phyloP scores from a whole-genome alignment of 176 grass and related monocot species.

The Chloris gayana region DNA sequence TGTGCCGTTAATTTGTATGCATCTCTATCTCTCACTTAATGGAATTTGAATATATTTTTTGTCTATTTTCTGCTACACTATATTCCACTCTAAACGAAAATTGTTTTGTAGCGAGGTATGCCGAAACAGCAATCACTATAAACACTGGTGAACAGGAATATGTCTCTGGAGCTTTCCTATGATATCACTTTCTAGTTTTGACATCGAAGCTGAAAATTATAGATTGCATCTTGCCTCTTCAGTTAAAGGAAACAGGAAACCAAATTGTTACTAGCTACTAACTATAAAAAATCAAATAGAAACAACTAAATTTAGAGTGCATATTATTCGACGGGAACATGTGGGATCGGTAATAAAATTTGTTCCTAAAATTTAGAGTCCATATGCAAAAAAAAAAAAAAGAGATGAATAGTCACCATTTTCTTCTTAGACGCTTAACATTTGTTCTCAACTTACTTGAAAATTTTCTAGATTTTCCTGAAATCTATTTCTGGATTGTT shows the following conservation, averaged over 20 bases:
- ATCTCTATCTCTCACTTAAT: not conserved
- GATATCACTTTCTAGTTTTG: not conserved
- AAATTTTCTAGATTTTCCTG: not conserved
- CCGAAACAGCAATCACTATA: not conserved
- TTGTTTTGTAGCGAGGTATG: not conserved
- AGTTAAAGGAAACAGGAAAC: not conserved
- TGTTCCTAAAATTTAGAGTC: too few species aligned
- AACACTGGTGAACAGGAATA: not conserved
- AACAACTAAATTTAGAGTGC: too few species aligned
- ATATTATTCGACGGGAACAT: too few species aligned
- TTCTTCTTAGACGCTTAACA: not conserved
- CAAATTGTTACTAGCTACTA: not conserved
- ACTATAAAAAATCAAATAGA: not conserved
- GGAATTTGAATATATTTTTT: not conserved
- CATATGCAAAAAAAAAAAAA: too few species aligned
- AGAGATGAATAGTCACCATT: not conserved
- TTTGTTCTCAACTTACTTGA: not conserved
- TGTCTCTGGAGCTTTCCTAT: too few species aligned
- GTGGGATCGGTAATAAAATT: too few species aligned
- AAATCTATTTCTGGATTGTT: not conserved
- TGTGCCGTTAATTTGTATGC: conserved; percentile 28
- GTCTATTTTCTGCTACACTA: not conserved
- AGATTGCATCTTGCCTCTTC: not conserved
- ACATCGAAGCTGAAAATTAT: not conserved
- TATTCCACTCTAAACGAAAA: not conserved